Conservation (phyloP, 2,329 filamentous ascomycete species). For the Cordyceps javanica region DNA sequence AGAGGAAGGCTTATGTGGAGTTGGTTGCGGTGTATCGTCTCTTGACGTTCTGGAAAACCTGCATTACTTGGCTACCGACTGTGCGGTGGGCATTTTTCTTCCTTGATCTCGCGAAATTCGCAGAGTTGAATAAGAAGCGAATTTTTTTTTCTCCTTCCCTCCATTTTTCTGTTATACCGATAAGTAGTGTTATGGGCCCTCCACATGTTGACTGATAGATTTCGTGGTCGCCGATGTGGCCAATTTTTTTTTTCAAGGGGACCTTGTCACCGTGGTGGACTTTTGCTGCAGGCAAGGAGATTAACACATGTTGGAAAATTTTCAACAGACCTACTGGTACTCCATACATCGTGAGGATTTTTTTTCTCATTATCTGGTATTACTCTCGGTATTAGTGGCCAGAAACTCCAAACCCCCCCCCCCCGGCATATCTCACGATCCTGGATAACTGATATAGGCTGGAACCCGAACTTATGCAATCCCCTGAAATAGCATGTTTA, state of each 20-base stretch:
- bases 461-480: background rate
- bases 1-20: background rate
- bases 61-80: background rate
- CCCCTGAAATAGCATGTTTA: background rate
- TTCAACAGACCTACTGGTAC: too few species aligned
- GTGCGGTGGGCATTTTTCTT: too few species aligned
- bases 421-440: conserved; percentile 7
- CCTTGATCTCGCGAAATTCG: too few species aligned
- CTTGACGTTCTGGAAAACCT: too few species aligned
- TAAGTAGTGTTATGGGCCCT: too few species aligned
- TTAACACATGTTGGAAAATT: background rate
- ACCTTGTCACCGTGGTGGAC: background rate
- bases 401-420: background rate
- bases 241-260: too few species aligned
- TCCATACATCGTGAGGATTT: background rate
- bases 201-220: too few species aligned
- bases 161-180: too few species aligned
- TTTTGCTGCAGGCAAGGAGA: background rate
- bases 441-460: background rate
- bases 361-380: background rate
- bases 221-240: conserved; percentile 4
- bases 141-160: too few species aligned
- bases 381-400: background rate
- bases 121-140: too few species aligned
- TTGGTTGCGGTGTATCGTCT: background rate